Conservation (phyloP, 2,329 filamentous ascomycete genomes). For the Clonostachys rosea region DNA sequence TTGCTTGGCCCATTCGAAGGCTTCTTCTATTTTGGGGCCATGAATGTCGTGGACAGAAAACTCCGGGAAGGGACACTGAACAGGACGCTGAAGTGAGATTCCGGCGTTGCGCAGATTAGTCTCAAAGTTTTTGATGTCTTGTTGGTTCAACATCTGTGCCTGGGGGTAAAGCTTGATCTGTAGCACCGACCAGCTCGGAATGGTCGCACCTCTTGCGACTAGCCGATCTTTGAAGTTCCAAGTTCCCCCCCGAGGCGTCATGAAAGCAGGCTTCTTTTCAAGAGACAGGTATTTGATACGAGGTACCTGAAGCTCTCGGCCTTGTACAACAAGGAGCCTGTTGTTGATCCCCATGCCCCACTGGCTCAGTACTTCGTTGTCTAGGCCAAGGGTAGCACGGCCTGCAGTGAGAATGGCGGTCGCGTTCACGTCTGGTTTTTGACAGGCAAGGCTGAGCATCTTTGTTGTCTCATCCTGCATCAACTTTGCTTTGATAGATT, state of each 20-base stretch:
- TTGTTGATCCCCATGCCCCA: conserved; percentile 63
- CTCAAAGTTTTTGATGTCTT: conserved; percentile 24
- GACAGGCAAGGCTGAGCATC: conserved; percentile 73
- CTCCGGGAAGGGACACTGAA: background rate
- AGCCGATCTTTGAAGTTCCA: conserved; percentile 65
- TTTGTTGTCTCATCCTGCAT: conserved; percentile 52
- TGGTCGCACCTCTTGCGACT: conserved; percentile 43
- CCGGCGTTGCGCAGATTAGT: conserved; percentile 30
- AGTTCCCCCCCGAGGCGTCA: conserved; percentile 42
- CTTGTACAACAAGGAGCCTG: conserved; percentile 66
- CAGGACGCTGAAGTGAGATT: conserved; percentile 25
- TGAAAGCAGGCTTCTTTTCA: conserved; percentile 10
- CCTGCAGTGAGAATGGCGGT: conserved; percentile 57
- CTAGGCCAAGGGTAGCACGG: conserved; percentile 52
- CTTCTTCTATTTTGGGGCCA: conserved; percentile 12
- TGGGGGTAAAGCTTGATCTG: conserved; percentile 20
- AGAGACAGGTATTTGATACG: conserved; percentile 49
- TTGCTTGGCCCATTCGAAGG: conserved; percentile 20
- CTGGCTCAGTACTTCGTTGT: conserved; percentile 34
- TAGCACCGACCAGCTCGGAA: conserved; percentile 47
- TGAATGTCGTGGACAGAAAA: background rate
- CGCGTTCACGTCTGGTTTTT: conserved; percentile 62
- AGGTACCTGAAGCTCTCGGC: conserved; percentile 62
- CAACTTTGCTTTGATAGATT: conserved; percentile 57
- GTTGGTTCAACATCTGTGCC: conserved; percentile 4